These are phyloP conservation scores for Blastomyces gilchristii DNA, from an alignment of 2,329 filamentous ascomycete genomes.

Conservation along the genomic window DNA sequence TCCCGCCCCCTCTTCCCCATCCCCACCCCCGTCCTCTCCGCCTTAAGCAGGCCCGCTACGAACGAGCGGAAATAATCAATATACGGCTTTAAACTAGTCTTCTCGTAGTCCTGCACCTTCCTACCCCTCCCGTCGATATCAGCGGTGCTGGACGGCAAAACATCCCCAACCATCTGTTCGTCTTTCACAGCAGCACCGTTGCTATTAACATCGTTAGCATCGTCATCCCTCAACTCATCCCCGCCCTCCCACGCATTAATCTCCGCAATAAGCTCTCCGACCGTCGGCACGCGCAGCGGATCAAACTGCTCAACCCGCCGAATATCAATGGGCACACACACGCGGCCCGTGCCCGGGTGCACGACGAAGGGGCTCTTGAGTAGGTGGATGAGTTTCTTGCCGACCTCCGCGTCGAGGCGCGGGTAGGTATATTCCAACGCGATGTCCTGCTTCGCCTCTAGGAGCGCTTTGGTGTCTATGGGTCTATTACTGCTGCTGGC, in stretches of 20 bases:
- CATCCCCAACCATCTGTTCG: neutral
- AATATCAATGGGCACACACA: constrained; percentile 90
- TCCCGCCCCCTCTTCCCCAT: constrained; percentile 41
- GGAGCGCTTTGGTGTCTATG: constrained; percentile 62
- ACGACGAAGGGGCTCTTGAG: constrained; percentile 95
- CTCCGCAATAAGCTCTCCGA: constrained; percentile 68
- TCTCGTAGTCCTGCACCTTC: constrained; percentile 79
- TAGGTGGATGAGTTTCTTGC: constrained; percentile 95
- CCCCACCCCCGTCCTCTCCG: constrained; percentile 48
- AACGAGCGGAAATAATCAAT: constrained; percentile 81
- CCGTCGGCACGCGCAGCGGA: constrained; percentile 78
- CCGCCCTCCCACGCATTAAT: constrained; percentile 76
- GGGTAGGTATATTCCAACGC: constrained; percentile 97
- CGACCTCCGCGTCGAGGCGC: constrained; percentile 90
- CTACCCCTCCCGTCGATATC: constrained; percentile 27
- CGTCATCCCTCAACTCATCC: constrained; percentile 21
- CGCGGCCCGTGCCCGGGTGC: constrained; percentile 83
- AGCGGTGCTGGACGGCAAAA: constrained; percentile 9
- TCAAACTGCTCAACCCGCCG: constrained; percentile 68
- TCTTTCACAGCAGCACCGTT: constrained; percentile 26
- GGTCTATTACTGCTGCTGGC: constrained; percentile 23
- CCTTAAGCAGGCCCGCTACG: constrained; percentile 67
- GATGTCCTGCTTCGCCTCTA: constrained; percentile 90
- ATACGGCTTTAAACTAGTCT: constrained; percentile 88
- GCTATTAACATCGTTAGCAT: constrained; percentile 26